Conservation (phyloP, 768 basidiomycete genomes). For the Imleria badia region DNA sequence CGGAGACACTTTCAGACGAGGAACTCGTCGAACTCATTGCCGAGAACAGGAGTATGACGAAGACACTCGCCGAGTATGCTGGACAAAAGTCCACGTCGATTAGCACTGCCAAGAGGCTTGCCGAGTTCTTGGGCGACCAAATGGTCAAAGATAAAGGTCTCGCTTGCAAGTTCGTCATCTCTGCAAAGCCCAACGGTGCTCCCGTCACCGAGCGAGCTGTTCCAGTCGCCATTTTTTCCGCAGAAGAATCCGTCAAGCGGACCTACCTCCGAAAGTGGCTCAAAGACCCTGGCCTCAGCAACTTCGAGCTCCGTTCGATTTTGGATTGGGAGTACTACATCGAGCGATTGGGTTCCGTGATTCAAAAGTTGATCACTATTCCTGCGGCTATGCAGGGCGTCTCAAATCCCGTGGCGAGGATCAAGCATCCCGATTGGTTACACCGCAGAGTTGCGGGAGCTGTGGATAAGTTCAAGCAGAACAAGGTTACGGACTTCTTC, state of each 20-base stretch:
- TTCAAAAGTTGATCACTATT: constrained; percentile 98
- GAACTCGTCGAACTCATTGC: constrained; percentile 98
- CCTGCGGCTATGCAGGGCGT: constrained; percentile 99
- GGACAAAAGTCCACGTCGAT: constrained; percentile 98
- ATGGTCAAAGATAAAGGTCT: constrained; percentile 99
- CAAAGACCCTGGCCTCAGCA: constrained; percentile 83
- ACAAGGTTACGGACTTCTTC: constrained; percentile 97
- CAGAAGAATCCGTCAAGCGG: constrained; percentile 88
- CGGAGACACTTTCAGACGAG: constrained; percentile 81
- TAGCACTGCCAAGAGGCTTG: constrained; percentile 90
- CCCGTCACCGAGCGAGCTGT: constrained; percentile 97
- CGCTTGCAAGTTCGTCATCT: constrained; percentile 99
- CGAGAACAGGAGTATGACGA: constrained; percentile 97
- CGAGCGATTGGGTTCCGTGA: constrained; percentile 94
- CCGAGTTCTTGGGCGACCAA: constrained; percentile 95
- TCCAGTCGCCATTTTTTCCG: constrained; percentile 96
- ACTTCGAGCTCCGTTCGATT: constrained; percentile 91
- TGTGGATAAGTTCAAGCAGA: constrained; percentile 97
- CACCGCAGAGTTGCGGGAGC: constrained; percentile 85
- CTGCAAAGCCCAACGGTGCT: constrained; percentile 86
- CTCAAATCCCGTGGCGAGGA: constrained; percentile 91
- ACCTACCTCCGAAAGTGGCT: constrained; percentile 95
- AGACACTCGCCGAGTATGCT: constrained; percentile 93
- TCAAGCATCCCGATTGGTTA: constrained; percentile 97
- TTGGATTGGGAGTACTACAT: constrained; percentile 99